Conservation (phyloP, 768 basidiomycete genomes). For the Mycena crocata region DNA sequence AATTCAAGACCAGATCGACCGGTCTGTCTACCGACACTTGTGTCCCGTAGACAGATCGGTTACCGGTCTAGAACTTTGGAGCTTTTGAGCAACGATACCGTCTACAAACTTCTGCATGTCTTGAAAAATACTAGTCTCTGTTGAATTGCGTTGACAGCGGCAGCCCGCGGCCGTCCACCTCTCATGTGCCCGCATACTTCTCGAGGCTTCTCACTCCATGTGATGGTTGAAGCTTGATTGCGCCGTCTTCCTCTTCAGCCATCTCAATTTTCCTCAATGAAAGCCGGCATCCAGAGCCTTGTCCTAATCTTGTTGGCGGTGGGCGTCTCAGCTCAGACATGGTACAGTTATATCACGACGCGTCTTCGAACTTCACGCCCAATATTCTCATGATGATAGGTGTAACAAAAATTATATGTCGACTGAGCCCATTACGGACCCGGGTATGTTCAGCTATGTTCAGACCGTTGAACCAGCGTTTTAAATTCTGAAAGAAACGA, state of each 20-base stretch:
- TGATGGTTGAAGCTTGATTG: slow-evolving; percentile 19
- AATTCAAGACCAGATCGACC: no score
- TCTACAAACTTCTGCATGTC: no score
- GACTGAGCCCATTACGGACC: slow-evolving; percentile 52
- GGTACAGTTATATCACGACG: slow-evolving; percentile 24
- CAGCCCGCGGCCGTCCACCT: neutral
- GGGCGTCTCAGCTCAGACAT: slow-evolving; percentile 29
- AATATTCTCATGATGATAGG: slow-evolving; percentile 49
- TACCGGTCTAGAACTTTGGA: no score
- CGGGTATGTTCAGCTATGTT: slow-evolving; percentile 47
- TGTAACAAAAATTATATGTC: slow-evolving; percentile 69
- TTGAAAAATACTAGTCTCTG: no score
- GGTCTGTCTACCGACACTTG: no score
- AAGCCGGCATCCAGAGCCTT: neutral
- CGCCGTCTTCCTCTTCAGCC: neutral
- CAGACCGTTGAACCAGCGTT: slow-evolving; percentile 3
- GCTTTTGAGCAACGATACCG: neutral
- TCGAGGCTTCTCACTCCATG: slow-evolving; percentile 23
- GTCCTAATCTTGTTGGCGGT: slow-evolving; percentile 3
- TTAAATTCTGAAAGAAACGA: neutral
- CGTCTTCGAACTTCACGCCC: no score
- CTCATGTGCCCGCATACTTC: slow-evolving; percentile 16
- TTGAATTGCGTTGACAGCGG: neutral
- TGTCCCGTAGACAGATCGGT: no score
- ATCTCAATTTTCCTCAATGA: slow-evolving; percentile 20